Evolutionary conservation across 768 basidiomycete genomes (phyloP).

Genomic region (Tulasnella calospora): DNA sequence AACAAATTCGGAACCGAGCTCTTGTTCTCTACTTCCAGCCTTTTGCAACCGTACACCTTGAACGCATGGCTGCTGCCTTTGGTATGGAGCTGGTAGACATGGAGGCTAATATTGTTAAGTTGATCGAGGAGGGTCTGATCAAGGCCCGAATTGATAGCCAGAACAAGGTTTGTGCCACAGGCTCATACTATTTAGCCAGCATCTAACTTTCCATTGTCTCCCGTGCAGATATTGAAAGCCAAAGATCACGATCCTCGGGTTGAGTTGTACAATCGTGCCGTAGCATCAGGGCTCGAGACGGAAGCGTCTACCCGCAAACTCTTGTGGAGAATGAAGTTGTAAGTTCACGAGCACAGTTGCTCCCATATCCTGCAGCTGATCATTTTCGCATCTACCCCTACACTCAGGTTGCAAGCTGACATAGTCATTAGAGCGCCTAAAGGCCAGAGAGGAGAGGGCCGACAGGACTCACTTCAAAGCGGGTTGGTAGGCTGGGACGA

Average conservation of each 20-base stretch:
- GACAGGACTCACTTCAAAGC: not conserved
- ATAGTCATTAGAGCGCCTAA: slow-evolving; percentile 65
- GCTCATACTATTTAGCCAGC: not conserved
- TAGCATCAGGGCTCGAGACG: slow-evolving; percentile 67
- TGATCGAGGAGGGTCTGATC: slow-evolving; percentile 75
- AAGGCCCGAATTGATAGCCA: slow-evolving; percentile 82
- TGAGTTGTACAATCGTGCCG: slow-evolving; percentile 68
- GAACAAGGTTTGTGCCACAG: slow-evolving; percentile 59
- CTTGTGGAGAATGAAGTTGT: slow-evolving; percentile 80
- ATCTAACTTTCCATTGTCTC: not conserved
- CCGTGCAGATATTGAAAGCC: slow-evolving; percentile 65
- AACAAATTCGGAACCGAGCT: slow-evolving; percentile 68
- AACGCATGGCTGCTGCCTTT: slow-evolving; percentile 80
- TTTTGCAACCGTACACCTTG: slow-evolving; percentile 76
- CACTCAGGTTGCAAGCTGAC: slow-evolving; percentile 70
- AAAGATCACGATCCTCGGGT: slow-evolving; percentile 74
- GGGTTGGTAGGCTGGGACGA: not conserved
- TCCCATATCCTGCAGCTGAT: not conserved
- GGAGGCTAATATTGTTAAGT: slow-evolving; percentile 63
- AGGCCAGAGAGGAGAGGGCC: not conserved
- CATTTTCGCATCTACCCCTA: slow-evolving; percentile 15
- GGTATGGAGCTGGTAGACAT: slow-evolving; percentile 72
- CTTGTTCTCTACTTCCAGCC: slow-evolving; percentile 88
- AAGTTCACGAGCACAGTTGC: slow-evolving; percentile 36
- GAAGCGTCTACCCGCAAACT: slow-evolving; percentile 70